A percentile compares a stretch with the other conserved stretches of the same genome.
Conservation (phyloP, 2,329 filamentous ascomycete genomes). For the Sporothrix pallida region DNA sequence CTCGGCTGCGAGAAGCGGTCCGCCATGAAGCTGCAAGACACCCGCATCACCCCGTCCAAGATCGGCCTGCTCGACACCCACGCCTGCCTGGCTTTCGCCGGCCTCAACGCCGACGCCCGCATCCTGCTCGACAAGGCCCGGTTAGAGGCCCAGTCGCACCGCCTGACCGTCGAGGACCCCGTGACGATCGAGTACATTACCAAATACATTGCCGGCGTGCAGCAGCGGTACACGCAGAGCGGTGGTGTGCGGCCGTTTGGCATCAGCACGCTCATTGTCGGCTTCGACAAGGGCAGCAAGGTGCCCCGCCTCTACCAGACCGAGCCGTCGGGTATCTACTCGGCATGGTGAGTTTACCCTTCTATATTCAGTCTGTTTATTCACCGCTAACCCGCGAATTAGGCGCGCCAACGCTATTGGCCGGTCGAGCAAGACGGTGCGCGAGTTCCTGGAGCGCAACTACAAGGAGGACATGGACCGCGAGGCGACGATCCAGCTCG, state of each 20-base stretch:
- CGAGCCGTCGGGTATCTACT: conserved; percentile 99
- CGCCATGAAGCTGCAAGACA: conserved; percentile 99
- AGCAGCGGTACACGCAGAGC: conserved; percentile 98
- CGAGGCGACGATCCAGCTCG: conserved; percentile 92
- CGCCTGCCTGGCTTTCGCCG: conserved; percentile 95
- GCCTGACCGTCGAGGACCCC: conserved; percentile 94
- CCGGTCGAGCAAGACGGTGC: conserved; percentile 97
- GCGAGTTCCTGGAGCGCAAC: conserved; percentile 97
- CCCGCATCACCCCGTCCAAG: conserved; percentile 97
- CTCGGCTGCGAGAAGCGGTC: conserved; percentile 98
- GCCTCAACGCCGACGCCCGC: conserved; percentile 94
- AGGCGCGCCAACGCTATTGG: conserved; percentile 99
- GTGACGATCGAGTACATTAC: conserved; percentile 99
- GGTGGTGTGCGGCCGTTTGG: conserved; percentile 98
- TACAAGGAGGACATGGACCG: conserved; percentile 98
- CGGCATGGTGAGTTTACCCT: conserved; percentile 78
- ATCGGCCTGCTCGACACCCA: conserved; percentile 92
- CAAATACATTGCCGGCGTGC: conserved; percentile 96
- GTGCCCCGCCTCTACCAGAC: conserved; percentile 94
- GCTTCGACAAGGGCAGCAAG: conserved; percentile 94
- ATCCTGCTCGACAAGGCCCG: conserved; percentile 98
- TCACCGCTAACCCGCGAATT: conserved; percentile 12
- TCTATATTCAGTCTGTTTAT: neutral
- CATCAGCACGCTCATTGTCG: conserved; percentile 96
- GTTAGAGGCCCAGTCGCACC: conserved; percentile 95